Evolutionary conservation across 352 stramenopile genomes (phyloP).

Genomic region (Globisporangium perplexum): DNA sequence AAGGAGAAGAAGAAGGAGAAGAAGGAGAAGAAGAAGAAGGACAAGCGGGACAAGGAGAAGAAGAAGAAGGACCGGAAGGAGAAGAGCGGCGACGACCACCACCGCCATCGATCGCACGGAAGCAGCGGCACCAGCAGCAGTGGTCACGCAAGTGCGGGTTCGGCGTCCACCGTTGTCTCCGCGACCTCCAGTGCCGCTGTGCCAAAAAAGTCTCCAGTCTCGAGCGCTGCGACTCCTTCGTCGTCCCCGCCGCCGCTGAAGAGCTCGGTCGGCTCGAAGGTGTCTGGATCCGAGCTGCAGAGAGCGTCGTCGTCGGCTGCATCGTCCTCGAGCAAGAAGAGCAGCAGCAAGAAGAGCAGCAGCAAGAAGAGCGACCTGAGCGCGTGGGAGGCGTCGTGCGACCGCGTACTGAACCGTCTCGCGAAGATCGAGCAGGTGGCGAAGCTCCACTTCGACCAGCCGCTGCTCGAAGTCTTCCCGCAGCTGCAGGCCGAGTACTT

Average conservation of each 20-base stretch:
- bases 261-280: slow-evolving; percentile 24
- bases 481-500: slow-evolving; percentile 62
- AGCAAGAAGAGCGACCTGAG: slow-evolving; percentile 76
- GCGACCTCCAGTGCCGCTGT: neutral
- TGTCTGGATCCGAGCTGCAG: slow-evolving; percentile 21
- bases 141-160: neutral
- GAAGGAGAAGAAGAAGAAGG: slow-evolving; percentile 47
- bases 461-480: slow-evolving; percentile 68
- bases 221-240: neutral
- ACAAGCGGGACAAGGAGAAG: slow-evolving; percentile 45
- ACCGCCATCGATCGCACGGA: neutral
- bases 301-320: slow-evolving; percentile 11
- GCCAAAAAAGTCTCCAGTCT: neutral
- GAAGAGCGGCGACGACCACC: slow-evolving; percentile 10
- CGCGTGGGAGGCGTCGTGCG: slow-evolving; percentile 59
- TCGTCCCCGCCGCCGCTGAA: neutral
- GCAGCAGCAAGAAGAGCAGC: slow-evolving; percentile 52
- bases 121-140: neutral
- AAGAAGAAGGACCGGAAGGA: slow-evolving; percentile 10
- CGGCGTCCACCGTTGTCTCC: neutral
- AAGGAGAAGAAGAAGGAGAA: slow-evolving; percentile 68
- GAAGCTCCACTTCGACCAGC: slow-evolving; percentile 79
- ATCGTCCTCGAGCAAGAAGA: slow-evolving; percentile 29
- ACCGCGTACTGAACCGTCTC: slow-evolving; percentile 66
- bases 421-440: slow-evolving; percentile 73